Conservation (phyloP, 495 filamentous ascomycete species). For the Filosporella fistucella region DNA sequence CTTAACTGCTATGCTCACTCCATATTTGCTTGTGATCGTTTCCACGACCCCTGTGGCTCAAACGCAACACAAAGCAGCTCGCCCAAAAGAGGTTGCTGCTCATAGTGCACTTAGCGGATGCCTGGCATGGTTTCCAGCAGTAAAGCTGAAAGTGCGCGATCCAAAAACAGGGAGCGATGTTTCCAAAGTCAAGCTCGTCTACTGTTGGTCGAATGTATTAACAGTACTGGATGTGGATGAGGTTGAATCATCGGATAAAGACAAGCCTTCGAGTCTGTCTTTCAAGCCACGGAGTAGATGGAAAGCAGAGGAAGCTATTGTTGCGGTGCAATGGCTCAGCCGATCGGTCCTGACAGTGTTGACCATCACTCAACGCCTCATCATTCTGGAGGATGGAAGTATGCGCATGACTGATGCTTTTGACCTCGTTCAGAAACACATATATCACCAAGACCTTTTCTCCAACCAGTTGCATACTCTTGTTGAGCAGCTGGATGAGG, state of each 20-base stretch:
- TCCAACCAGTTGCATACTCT: conserved; percentile 75
- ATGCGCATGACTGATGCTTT: conserved; percentile 92
- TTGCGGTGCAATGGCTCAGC: conserved; percentile 94
- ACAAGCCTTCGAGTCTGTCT: conserved; percentile 68
- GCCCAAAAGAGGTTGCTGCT: conserved; percentile 84
- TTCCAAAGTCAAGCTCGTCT: conserved; percentile 85
- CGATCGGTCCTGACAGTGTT: conserved; percentile 87
- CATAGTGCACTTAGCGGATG: conserved; percentile 91
- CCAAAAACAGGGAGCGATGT: conserved; percentile 44
- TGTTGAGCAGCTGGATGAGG: conserved; percentile 84
- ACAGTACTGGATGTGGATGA: conserved; percentile 87
- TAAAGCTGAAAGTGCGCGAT: conserved; percentile 78
- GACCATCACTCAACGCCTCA: conserved; percentile 86
- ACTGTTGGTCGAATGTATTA: conserved; percentile 96
- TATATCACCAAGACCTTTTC: conserved; percentile 87
- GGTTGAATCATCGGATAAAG: conserved; percentile 57
- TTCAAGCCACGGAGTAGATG: conserved; percentile 86
- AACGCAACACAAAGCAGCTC: conserved; percentile 87
- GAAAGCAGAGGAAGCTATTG: conserved; percentile 92
- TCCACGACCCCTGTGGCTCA: conserved; percentile 94
- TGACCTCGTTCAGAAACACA: conserved; percentile 85
- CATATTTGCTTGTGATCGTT: conserved; percentile 91
- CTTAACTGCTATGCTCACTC: conserved; percentile 91
- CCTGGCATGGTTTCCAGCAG: conserved; percentile 94
- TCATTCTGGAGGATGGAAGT: conserved; percentile 85